A percentile compares a stretch with the other conserved stretches of the same genome.
Evolutionary conservation across 1,284 basidiomycete species (phyloP).

Genomic region (Sanguinoderma infundibulare): DNA sequence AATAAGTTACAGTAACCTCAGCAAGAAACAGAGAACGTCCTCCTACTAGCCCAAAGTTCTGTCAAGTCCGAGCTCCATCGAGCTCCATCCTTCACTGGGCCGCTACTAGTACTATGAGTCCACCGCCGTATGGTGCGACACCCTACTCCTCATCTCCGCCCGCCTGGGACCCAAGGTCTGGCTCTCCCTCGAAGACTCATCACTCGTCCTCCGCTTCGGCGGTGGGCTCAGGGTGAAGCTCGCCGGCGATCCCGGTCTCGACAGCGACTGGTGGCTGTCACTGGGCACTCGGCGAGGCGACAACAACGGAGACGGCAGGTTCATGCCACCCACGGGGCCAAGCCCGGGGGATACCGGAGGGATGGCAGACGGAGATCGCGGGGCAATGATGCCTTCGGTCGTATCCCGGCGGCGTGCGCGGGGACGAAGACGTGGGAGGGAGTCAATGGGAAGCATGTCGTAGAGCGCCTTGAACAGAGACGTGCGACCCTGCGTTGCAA

Average conservation of each 20-base stretch:
- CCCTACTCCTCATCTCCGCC: slow-evolving; percentile 32
- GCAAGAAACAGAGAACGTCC: not conserved
- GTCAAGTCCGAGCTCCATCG: not conserved
- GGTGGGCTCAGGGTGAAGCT: too few species aligned
- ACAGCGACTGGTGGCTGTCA: too few species aligned
- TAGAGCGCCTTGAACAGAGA: slow-evolving; percentile 41
- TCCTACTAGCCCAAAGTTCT: not conserved
- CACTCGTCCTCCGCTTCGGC: slow-evolving; percentile 24
- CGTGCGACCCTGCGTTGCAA: slow-evolving; percentile 20
- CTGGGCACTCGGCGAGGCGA: too few species aligned
- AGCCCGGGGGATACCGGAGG: slow-evolving; percentile 25
- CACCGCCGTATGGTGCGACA: not conserved
- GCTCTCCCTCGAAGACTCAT: slow-evolving; percentile 10
- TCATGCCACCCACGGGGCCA: too few species aligned
- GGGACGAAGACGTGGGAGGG: slow-evolving; percentile 35
- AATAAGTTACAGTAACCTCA: slow-evolving; percentile 5
- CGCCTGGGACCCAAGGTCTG: slow-evolving; percentile 20
- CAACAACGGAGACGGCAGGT: too few species aligned
- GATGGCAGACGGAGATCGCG: slow-evolving; percentile 29
- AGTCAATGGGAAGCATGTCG: slow-evolving; percentile 33
- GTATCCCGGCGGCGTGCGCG: slow-evolving; percentile 30
- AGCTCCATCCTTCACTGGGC: too few species aligned
- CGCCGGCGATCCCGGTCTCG: too few species aligned
- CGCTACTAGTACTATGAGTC: not conserved
- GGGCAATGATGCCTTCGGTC: slow-evolving; percentile 40